A percentile compares a stretch with the other conserved stretches of the same genome.
Conservation (phyloP, 148 eudicot species). For the Silene uniflora region DNA sequence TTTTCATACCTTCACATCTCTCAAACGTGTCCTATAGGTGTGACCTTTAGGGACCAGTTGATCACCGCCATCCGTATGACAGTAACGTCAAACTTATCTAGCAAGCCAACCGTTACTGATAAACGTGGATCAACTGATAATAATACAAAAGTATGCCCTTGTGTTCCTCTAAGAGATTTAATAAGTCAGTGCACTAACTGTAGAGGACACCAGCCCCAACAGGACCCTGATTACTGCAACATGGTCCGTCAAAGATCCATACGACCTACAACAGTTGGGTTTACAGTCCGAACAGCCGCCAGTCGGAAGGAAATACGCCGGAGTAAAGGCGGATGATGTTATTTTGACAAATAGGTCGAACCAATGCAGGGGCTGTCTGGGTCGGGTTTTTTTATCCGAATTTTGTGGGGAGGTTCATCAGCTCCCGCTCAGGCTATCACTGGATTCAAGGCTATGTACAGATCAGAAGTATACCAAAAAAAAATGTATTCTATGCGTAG, state of each 20-base stretch:
- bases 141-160: too few relatives aligned
- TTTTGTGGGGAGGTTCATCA: neutral
- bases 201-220: too few relatives aligned
- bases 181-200: too few relatives aligned
- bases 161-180: too few relatives aligned
- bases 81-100: too few relatives aligned
- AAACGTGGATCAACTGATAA: too few relatives aligned
- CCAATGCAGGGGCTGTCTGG: neutral
- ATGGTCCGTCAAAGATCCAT: conserved; percentile 65
- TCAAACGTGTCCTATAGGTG: too few relatives aligned
- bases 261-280: conserved; percentile 59
- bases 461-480: conserved; percentile 19
- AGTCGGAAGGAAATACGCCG: conserved; percentile 32
- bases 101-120: too few relatives aligned
- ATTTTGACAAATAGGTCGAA: neutral
- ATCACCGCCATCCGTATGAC: too few relatives aligned
- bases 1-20: too few relatives aligned
- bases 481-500: conserved; percentile 24
- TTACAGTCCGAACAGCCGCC: conserved; percentile 58
- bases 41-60: too few relatives aligned
- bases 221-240: conserved; percentile 66
- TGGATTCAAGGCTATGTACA: conserved; percentile 22
- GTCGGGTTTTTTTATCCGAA: neutral
- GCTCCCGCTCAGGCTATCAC: neutral
- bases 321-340: conserved; percentile 14